These are phyloP conservation scores for Musa beccarii DNA, from an alignment of 176 grass and related monocot genomes.

Conservation along the genomic window DNA sequence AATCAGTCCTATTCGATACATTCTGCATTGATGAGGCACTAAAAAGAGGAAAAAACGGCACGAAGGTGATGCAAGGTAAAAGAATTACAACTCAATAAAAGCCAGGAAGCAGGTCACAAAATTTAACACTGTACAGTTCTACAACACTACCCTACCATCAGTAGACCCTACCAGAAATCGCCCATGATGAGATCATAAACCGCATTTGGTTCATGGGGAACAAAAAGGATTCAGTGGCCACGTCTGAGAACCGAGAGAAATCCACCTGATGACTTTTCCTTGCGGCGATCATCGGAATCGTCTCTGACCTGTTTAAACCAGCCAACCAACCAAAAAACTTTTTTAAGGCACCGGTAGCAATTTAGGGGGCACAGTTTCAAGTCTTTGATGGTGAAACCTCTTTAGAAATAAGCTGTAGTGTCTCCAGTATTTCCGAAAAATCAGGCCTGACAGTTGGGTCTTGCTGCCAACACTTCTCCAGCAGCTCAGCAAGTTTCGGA, in stretches of 20 bases:
- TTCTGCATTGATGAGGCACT: neutral
- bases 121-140: neutral
- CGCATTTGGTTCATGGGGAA: neutral
- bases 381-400: slow-evolving; percentile 36
- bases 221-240: slow-evolving; percentile 25
- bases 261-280: slow-evolving; percentile 20
- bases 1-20: neutral
- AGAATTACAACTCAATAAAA: neutral
- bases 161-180: neutral
- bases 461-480: slow-evolving; percentile 64
- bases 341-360: neutral
- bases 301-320: slow-evolving; percentile 33
- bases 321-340: neutral
- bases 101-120: neutral
- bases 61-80: neutral
- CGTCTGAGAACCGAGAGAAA: slow-evolving; percentile 54
- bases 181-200: neutral
- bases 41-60: neutral
- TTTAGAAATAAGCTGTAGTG: slow-evolving; percentile 48
- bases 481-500: slow-evolving; percentile 44
- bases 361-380: neutral
- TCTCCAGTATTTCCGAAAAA: slow-evolving; percentile 60
- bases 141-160: neutral
- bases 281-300: slow-evolving; percentile 24
- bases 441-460: slow-evolving; percentile 50